Evolutionary conservation across 2,329 filamentous ascomycete genomes (phyloP), one percentile per base, ranked within the genome.

Genomic region (Aaosphaeria arxii): DNA sequence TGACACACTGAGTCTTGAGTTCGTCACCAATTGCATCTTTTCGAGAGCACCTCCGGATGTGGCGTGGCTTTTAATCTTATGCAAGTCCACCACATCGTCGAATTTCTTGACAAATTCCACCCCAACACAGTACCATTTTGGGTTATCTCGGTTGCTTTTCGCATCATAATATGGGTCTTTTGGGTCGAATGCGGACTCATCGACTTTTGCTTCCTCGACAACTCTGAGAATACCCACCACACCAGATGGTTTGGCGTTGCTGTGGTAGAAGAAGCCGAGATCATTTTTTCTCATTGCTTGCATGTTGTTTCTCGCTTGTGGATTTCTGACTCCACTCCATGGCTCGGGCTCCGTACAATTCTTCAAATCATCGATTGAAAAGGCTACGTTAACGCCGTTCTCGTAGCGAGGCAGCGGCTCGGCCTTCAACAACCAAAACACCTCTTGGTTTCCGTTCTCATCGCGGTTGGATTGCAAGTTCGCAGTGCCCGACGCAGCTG

Each of bases 181-280:
- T 11, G 82, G 75, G 57, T 94, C 83, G 50, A 88, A 88, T 3
- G 88, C 88, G 28, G 84, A 81, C 61, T 86, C 85, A 61, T 99
- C 94, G 6, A 89, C 80, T 2, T 86, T 86, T 56, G 89, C 87
- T 65, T 96, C 91, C 55, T 83, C 79, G 11, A 95, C 91, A 53
- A 99, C 88, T 62, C 94, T 88, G 87, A 96, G 91, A 13, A 86
- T 82, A 1, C 91, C 91, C 1, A 86, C 90, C 42, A 97, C 90
- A 2, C 89, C 92, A 0, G 91, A 91, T 28, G 86, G 82, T 67
- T 95, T 95, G 72, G 89, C 94, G 62, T 94, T 95, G 42, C 89
- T 95, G 71, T 96, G 92, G 67, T 97, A 97, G 74, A 99, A 97
- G 74, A 99, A 97, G 29, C 91, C 91, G 31, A 91, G 78, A 64